Evolutionary conservation across 2,329 filamentous ascomycete species (phyloP), one percentile per base, ranked within the genome.

Genomic region (Hypoxylon sp.): DNA sequence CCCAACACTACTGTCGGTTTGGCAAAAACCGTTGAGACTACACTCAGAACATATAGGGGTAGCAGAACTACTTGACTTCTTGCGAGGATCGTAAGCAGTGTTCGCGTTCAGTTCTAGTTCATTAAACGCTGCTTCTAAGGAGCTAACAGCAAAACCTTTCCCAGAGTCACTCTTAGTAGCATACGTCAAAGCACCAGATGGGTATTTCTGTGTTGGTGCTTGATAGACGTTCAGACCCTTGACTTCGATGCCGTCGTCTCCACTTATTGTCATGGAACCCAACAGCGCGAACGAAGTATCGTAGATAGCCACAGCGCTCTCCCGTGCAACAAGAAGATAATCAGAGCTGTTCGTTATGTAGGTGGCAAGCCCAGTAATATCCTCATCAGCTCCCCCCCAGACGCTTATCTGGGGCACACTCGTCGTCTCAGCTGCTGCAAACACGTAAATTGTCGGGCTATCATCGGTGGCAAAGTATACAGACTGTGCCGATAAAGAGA

Each of bases 181-280:
- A 56, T 80, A 85, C 1, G 80, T 75, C 1, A 85, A 47, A 5
- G 76, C 75, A 10, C 84, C 83, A 0, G 72, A 70, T 0, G 80
- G 77, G 60, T 83, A 83, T 13, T 71, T 72, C 2, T 70, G 56
- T 0, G 78, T 80, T 0, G 75, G 52, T 3, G 72, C 72, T 70
- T 85, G 83, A 48, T 82, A 82, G 4, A 84, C 64, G 53, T 75
- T 78, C 6, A 84, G 72, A 0, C 83, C 83, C 50, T 83, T 70
- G 6, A 82, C 68, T 68, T 85, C 80, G 13, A 84, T 80, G 0
- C 82, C 80, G 11, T 84, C 76, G 2, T 79, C 72, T 0, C 81
- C 82, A 0, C 76, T 78, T 44, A 84, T 56, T 0, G 74, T 74
- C 13, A 81, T 65, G 0, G 78, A 81, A 1, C 81, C 83, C 1